A percentile compares a stretch with the other conserved stretches of the same genome.
phyloP scores from a whole-genome alignment of 2,329 filamentous ascomycete genomes.

The Fusarium longipes region DNA sequence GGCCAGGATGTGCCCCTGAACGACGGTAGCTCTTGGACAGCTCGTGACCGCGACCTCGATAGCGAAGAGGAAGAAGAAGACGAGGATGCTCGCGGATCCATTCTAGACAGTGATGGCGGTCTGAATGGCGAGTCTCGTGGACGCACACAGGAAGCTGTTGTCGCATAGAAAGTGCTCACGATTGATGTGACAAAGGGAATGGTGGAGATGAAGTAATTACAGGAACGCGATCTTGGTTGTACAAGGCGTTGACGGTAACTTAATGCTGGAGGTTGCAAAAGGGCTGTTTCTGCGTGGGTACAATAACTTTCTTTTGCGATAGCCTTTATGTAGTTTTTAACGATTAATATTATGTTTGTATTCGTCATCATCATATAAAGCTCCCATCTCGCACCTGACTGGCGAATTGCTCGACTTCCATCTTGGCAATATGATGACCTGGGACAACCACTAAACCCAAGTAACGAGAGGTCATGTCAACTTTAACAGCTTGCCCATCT shows the following conservation, averaged over 20 bases:
- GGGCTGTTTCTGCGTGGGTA: slow-evolving; percentile 31
- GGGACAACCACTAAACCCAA: slow-evolving; percentile 92
- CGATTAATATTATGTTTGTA: slow-evolving; percentile 43
- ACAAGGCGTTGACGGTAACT: slow-evolving; percentile 47
- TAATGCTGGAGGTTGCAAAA: slow-evolving; percentile 40
- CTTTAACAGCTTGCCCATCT: slow-evolving; percentile 60
- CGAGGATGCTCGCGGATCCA: slow-evolving; percentile 62
- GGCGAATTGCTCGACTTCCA: slow-evolving; percentile 84
- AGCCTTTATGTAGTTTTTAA: slow-evolving; percentile 46
- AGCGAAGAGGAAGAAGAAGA: slow-evolving; percentile 77
- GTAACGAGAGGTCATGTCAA: slow-evolving; percentile 85
- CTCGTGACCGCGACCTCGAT: slow-evolving; percentile 72
- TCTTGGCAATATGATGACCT: slow-evolving; percentile 84
- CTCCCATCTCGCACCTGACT: slow-evolving; percentile 59
- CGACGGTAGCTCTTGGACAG: slow-evolving; percentile 86
- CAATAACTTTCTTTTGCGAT: slow-evolving; percentile 39
- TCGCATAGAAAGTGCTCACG: slow-evolving; percentile 51
- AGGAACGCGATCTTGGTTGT: slow-evolving; percentile 37
- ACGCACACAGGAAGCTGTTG: slow-evolving; percentile 64
- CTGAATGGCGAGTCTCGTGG: slow-evolving; percentile 68
- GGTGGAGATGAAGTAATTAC: slow-evolving; percentile 29
- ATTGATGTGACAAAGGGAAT: slow-evolving; percentile 16
- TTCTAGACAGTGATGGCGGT: slow-evolving; percentile 63
- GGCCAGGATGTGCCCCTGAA: slow-evolving; percentile 83
- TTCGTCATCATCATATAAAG: slow-evolving; percentile 19